Evolutionary conservation across 768 basidiomycete species (phyloP).

Genomic region (Russula earlei): DNA sequence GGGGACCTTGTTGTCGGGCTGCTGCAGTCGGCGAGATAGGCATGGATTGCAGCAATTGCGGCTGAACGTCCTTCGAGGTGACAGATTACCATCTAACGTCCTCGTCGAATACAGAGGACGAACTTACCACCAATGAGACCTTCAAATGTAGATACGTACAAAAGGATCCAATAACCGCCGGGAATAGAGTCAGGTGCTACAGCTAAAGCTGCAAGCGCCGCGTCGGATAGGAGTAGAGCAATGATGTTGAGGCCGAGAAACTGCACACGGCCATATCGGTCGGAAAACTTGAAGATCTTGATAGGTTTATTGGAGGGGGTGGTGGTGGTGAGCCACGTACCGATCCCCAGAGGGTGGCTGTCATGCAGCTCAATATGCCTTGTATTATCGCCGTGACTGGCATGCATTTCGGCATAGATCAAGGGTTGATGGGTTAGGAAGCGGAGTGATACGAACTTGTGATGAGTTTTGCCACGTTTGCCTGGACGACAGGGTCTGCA

Average conservation of each 20-base stretch:
- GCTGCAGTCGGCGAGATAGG: constrained; percentile 63
- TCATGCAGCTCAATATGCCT: constrained; percentile 69
- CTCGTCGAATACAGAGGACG: neutral
- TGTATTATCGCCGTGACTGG: constrained; percentile 53
- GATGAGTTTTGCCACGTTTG: constrained; percentile 56
- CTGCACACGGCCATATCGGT: constrained; percentile 61
- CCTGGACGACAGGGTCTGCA: constrained; percentile 62
- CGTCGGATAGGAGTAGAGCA: constrained; percentile 54
- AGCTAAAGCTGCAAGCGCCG: constrained; percentile 58
- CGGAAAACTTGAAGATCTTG: constrained; percentile 47
- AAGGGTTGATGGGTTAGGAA: too few species aligned
- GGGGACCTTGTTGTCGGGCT: constrained; percentile 30
- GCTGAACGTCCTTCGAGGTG: constrained; percentile 34
- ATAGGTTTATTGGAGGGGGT: neutral
- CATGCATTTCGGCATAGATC: neutral
- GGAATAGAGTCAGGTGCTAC: constrained; percentile 51
- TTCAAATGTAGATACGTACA: constrained; percentile 56
- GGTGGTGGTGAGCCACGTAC: constrained; percentile 37
- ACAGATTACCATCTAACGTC: neutral
- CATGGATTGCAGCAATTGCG: constrained; percentile 44
- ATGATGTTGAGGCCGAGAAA: constrained; percentile 53
- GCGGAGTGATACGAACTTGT: constrained; percentile 38
- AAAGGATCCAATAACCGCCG: constrained; percentile 73
- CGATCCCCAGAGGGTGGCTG: constrained; percentile 80
- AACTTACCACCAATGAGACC: constrained; percentile 62